Evolutionary conservation across 768 basidiomycete species (phyloP).

Genomic region (Termitomyces sp.): DNA sequence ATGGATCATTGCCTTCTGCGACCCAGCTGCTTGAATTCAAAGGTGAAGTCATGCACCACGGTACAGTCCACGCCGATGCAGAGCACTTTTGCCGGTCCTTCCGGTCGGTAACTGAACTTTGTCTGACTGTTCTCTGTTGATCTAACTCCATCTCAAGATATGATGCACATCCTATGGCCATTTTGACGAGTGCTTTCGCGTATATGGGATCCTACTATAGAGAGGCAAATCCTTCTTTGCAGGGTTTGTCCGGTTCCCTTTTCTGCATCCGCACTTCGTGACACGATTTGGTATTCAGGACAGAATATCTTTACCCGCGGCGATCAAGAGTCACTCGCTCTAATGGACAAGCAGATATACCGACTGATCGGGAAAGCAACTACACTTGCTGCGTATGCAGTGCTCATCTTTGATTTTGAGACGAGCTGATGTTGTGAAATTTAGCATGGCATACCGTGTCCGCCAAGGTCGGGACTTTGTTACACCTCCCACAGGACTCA

Average conservation of each 20-base stretch:
- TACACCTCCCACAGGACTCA: slow-evolving; percentile 73
- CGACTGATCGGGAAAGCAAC: slow-evolving; percentile 85
- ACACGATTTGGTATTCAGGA: slow-evolving; percentile 32
- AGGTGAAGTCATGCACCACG: slow-evolving; percentile 75
- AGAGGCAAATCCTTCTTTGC: slow-evolving; percentile 85
- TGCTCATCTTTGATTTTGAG: slow-evolving; percentile 20
- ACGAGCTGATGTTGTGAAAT: neutral
- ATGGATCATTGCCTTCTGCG: slow-evolving; percentile 70
- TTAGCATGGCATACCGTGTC: slow-evolving; percentile 87
- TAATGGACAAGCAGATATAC: slow-evolving; percentile 92
- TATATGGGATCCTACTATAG: slow-evolving; percentile 85
- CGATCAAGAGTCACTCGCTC: slow-evolving; percentile 57
- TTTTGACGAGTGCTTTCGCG: slow-evolving; percentile 81
- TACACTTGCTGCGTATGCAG: slow-evolving; percentile 72
- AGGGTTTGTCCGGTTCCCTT: slow-evolving; percentile 38
- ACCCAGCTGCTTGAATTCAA: slow-evolving; percentile 61
- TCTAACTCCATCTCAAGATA: slow-evolving; percentile 42
- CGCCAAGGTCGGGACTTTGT: slow-evolving; percentile 90
- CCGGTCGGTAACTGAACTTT: slow-evolving; percentile 31
- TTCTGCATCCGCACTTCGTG: neutral
- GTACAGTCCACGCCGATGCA: slow-evolving; percentile 61
- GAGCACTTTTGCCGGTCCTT: slow-evolving; percentile 67
- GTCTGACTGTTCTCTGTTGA: neutral
- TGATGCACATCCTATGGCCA: slow-evolving; percentile 91
- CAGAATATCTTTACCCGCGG: slow-evolving; percentile 76